Conservation (phyloP, 345 rosid genomes). For the Clausena lansium region DNA sequence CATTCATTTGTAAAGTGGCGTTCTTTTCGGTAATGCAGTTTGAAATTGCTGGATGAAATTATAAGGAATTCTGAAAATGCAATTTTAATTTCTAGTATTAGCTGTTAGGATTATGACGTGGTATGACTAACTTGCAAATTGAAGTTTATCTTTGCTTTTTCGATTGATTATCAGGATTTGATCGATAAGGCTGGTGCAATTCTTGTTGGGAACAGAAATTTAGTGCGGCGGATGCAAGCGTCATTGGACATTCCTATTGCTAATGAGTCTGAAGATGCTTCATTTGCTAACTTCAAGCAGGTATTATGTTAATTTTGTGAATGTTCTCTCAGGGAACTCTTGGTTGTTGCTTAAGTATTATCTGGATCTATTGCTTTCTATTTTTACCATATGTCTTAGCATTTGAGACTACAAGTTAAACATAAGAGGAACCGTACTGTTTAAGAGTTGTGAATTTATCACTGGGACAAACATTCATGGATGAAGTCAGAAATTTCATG, state of each 20-base stretch:
- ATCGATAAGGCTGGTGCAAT: slow-evolving; percentile 75
- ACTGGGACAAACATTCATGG: not conserved
- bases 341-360: not conserved
- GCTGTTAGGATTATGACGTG: not conserved
- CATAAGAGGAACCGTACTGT: not conserved
- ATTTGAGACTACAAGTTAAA: not conserved
- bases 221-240: slow-evolving; percentile 63
- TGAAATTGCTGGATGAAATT: not conserved
- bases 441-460: not conserved
- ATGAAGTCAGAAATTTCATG: not conserved
- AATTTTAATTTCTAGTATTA: not conserved
- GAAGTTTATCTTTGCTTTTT: slow-evolving; percentile 2
- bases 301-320: slow-evolving; percentile 25
- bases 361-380: not conserved
- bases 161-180: slow-evolving; percentile 58
- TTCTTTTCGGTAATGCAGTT: not conserved
- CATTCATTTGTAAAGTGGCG: not conserved
- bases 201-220: slow-evolving; percentile 69
- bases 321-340: not conserved
- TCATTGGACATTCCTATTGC: slow-evolving; percentile 42
- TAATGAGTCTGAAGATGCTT: slow-evolving; percentile 49
- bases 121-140: not conserved
- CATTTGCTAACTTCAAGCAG: slow-evolving; percentile 79
- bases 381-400: not conserved
- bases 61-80: not conserved